These are phyloP conservation scores for Hyaloperonospora brassicae DNA, from an alignment of 352 stramenopile genomes.

Conservation along the genomic window DNA sequence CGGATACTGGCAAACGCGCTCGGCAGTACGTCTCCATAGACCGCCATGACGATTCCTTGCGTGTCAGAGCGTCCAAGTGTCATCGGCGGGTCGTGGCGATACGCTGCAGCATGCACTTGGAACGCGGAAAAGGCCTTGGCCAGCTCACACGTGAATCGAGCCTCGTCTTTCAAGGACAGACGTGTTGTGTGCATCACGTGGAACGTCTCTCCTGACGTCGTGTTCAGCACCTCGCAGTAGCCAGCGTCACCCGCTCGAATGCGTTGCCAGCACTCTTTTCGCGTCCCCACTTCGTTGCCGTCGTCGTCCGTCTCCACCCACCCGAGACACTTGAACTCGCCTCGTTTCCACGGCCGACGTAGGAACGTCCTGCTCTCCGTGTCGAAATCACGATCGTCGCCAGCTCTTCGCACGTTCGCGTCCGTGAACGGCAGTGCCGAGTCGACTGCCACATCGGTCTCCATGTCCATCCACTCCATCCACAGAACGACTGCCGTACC, in stretches of 20 bases:
- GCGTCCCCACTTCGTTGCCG: slow-evolving; percentile 34
- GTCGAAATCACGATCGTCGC: neutral
- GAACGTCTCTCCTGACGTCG: slow-evolving; percentile 38
- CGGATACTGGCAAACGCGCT: slow-evolving; percentile 44
- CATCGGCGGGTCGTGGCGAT: slow-evolving; percentile 57
- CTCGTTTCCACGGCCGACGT: slow-evolving; percentile 18
- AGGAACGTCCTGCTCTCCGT: slow-evolving; percentile 12
- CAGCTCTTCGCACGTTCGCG: neutral
- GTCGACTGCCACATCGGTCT: slow-evolving; percentile 1
- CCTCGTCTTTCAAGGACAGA: slow-evolving; percentile 55
- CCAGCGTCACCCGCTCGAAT: slow-evolving; percentile 44
- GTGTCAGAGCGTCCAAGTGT: slow-evolving; percentile 1
- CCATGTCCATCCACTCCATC: slow-evolving; percentile 26
- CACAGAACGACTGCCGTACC: slow-evolving; percentile 22
- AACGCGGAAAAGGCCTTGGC: slow-evolving; percentile 53
- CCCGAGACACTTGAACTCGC: slow-evolving; percentile 56
- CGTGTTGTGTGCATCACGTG: slow-evolving; percentile 59
- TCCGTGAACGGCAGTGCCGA: slow-evolving; percentile 2
- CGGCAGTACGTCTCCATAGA: slow-evolving; percentile 36
- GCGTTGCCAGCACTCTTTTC: slow-evolving; percentile 56
- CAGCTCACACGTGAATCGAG: slow-evolving; percentile 61
- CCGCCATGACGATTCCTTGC: slow-evolving; percentile 41
- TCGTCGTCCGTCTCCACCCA: slow-evolving; percentile 58
- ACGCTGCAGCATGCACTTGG: slow-evolving; percentile 30
- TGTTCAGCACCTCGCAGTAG: slow-evolving; percentile 58